These are phyloP conservation scores for Huntiella moniliformis DNA, from an alignment of 2,329 filamentous ascomycete species.

Conservation along the genomic window DNA sequence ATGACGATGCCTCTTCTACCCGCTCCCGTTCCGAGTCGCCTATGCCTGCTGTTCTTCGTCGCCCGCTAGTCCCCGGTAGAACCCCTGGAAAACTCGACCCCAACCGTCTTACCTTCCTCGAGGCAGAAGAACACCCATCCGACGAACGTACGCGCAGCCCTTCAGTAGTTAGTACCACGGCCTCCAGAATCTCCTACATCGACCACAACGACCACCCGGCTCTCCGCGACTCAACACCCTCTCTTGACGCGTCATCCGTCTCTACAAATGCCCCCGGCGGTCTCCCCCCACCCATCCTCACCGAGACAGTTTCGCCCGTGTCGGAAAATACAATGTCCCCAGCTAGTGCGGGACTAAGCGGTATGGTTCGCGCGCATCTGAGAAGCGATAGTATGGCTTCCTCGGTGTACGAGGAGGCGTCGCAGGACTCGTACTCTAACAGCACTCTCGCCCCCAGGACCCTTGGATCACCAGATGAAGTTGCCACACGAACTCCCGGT, in stretches of 20 bases:
- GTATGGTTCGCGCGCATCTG: constrained; percentile 69
- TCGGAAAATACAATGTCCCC: constrained; percentile 6
- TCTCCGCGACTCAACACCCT: constrained; percentile 8
- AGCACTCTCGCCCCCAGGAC: constrained; percentile 18
- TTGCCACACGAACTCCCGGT: not conserved
- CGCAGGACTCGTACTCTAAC: constrained; percentile 18
- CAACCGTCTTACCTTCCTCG: constrained; percentile 24
- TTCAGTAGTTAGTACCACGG: constrained; percentile 8
- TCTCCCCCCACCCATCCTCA: constrained; percentile 42
- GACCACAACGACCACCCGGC: constrained; percentile 11
- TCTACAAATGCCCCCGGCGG: constrained; percentile 2
- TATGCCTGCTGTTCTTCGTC: not conserved
- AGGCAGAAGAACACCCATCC: constrained; percentile 23
- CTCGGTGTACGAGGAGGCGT: constrained; percentile 46
- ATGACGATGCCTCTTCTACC: constrained; percentile 24
- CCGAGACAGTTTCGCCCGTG: constrained; percentile 50
- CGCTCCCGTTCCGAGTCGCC: constrained; percentile 8
- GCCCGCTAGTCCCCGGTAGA: constrained; percentile 1
- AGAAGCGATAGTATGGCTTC: constrained; percentile 66
- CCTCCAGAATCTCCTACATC: constrained; percentile 7
- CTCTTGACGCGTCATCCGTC: not conserved
- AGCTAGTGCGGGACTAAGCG: constrained; percentile 43
- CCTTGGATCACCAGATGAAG: constrained; percentile 17
- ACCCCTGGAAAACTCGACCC: constrained; percentile 10
- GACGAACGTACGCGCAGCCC: constrained; percentile 13